Evolutionary conservation across 2,329 filamentous ascomycete species (phyloP), one percentile per base, ranked within the genome.

Genomic region (Pyrenochaeta sp.): DNA sequence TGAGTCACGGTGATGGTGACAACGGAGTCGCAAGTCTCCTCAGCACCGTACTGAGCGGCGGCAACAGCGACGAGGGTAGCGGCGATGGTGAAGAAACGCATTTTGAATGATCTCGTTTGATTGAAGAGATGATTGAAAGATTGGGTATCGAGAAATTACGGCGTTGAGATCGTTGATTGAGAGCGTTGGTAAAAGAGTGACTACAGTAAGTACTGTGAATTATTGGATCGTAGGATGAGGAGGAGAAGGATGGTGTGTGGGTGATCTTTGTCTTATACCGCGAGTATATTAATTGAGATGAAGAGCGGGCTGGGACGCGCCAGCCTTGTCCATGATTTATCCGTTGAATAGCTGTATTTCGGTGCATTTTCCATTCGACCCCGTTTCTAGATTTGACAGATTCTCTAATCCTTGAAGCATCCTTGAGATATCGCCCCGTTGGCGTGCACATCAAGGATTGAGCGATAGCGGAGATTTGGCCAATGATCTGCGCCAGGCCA

Each of bases 61-160:
- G 60, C 69, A 36, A 63, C 63, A 43, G 66, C 63, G 45, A 65
- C 45, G 50, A 70, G 42, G 33, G 67, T 56, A 55, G 67, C 65
- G 61, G 63, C 54, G 48, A 68, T 39, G 45, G 67, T 53, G 61
- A 68, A 64, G 68, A 72, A 72, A 65, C 66, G 68, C 71, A 74
- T 74, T 57, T 51, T 60, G 64, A 46, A 43, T 45, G 45, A 44
- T 49, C 39, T 39, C 46, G 48, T 58, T 44, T 39, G 39, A 23
- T 23, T 35, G 48, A n/a, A 21, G 58, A 45, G 36, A 18, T 21
- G 45, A 44, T 45, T 51, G 32, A 46, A 31, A 23, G 51, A 54
- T 52, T 39, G 33, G 55, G 51, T 51, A 54, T 56, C 48, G 48
- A 46, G 37, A 51, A 46, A 40, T 47, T 29, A n/a, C 3, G 39